These are phyloP conservation scores for Prunus salicina DNA, from an alignment of 306 rosid genomes.

Conservation along the genomic window DNA sequence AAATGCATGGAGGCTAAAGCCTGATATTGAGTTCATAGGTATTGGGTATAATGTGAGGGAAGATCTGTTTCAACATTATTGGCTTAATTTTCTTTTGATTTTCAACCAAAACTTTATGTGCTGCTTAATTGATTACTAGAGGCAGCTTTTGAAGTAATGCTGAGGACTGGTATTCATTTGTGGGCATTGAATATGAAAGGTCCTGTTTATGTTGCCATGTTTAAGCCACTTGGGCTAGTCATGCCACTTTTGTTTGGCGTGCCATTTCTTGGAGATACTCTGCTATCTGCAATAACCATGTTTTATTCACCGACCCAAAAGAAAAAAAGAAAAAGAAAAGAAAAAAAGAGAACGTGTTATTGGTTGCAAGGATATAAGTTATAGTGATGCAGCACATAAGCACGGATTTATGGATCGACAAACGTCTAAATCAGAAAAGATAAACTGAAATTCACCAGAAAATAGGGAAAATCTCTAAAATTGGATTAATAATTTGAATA, in stretches of 20 bases:
- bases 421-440: too few species aligned
- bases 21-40: slow-evolving; percentile 26
- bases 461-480: too few species aligned
- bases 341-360: too few species aligned
- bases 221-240: slow-evolving; percentile 39
- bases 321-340: too few species aligned
- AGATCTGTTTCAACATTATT: background rate
- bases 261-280: slow-evolving; percentile 40
- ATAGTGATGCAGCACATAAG: too few species aligned
- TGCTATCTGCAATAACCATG: background rate
- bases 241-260: slow-evolving; percentile 47
- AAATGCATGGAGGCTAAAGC: slow-evolving; percentile 22
- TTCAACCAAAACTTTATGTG: background rate
- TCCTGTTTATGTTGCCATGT: slow-evolving; percentile 46
- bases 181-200: slow-evolving; percentile 51
- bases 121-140: slow-evolving; percentile 12
- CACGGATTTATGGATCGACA: too few species aligned
- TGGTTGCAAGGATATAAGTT: too few species aligned
- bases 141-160: slow-evolving; percentile 35
- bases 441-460: too few species aligned
- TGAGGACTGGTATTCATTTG: slow-evolving; percentile 9
- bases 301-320: too few species aligned
- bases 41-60: slow-evolving; percentile 33
- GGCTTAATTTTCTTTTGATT: background rate
- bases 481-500: too few species aligned